Evolutionary conservation across 2,329 filamentous ascomycete genomes (phyloP), one percentile per base, ranked within the genome.

Genomic region (Pseudogymnoascus sp.): DNA sequence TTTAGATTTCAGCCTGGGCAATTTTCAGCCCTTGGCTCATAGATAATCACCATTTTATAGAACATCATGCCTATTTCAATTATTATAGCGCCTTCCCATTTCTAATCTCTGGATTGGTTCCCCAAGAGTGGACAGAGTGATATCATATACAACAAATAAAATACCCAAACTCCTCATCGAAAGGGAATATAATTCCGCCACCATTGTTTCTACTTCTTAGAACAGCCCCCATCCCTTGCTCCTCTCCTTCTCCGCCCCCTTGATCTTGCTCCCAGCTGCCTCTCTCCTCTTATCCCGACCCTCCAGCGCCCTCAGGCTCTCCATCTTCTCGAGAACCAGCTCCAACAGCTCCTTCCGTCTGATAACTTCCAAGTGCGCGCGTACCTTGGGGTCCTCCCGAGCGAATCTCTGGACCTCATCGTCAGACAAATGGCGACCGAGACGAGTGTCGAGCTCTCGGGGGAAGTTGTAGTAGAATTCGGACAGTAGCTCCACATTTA

Each of bases 391-490:
- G 72, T 99, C 95, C 75, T 99, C 94, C 62, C 90, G 86, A 2
- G 94, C 94, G 70, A 99, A 97, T 25, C 84, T 84, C 73, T 99
- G 93, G 4, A 97, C 84, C 70, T 97, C 88, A 5, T 86, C 85
- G 63, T 89, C 85, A 35, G 85, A 84, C 65, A 97, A 81, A 69
- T 91, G 88, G 25, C 91, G 85, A 53, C 93, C 91, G 10, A 99
- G 86, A 35, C 92, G 85, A 65, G 88, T 79, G 74, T 99, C 94
- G 11, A 99, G 83, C 73, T 97, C 92, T 40, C 94, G 85, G 0
- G 94, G 94, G 76, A 99, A 99, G 73, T 94, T 92, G 77, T 97
- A 96, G 78, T 96, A 97, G 74, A 97, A 99, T 72, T 99, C 96
- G 1, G 90, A 93, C 16, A 99, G 84, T 18, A 99, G 83, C 77